Evolutionary conservation across 1,284 basidiomycete genomes (phyloP).

Genomic region (Cutaneotrichosporon arboriforme): DNA sequence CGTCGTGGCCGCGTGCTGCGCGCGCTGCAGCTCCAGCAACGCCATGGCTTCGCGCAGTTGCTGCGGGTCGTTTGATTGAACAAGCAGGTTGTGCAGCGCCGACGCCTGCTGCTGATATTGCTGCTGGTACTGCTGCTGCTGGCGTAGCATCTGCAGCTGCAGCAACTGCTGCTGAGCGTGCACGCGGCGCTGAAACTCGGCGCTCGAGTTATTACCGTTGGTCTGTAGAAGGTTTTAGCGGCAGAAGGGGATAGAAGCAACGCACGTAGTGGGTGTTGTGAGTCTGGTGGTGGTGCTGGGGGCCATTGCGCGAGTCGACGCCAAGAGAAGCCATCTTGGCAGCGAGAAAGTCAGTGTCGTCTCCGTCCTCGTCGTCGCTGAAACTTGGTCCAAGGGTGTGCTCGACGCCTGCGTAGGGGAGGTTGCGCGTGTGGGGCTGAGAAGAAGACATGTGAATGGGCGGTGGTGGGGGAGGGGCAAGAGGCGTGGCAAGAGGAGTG

Average conservation of each 20-base stretch:
- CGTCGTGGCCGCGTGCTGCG: constrained; percentile 15
- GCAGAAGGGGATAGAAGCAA: too few species aligned
- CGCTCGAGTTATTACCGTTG: not conserved
- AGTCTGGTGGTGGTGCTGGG: too few species aligned
- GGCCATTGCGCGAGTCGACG: not conserved
- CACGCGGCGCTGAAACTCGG: constrained; percentile 14
- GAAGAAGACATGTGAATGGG: constrained; percentile 11
- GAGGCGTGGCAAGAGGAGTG: constrained; percentile 11
- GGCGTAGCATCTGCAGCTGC: constrained; percentile 10
- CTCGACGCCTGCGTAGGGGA: constrained; percentile 29
- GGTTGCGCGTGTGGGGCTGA: constrained; percentile 4
- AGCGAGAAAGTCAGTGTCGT: constrained; percentile 42
- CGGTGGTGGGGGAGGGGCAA: constrained; percentile 13
- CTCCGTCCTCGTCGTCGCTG: constrained; percentile 43
- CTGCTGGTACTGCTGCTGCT: constrained; percentile 14
- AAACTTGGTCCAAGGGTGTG: constrained; percentile 42
- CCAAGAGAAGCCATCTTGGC: constrained; percentile 29
- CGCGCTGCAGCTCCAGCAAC: constrained; percentile 25
- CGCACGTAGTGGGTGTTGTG: too few species aligned
- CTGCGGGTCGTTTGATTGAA: constrained; percentile 17
- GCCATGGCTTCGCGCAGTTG: constrained; percentile 26
- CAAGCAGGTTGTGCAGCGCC: constrained; percentile 18
- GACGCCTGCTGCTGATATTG: constrained; percentile 4
- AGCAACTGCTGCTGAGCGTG: constrained; percentile 15
- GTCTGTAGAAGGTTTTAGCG: too few species aligned